These are phyloP conservation scores for Apiotrichum gamsii DNA, from an alignment of 1,284 basidiomycete genomes.

Conservation along the genomic window DNA sequence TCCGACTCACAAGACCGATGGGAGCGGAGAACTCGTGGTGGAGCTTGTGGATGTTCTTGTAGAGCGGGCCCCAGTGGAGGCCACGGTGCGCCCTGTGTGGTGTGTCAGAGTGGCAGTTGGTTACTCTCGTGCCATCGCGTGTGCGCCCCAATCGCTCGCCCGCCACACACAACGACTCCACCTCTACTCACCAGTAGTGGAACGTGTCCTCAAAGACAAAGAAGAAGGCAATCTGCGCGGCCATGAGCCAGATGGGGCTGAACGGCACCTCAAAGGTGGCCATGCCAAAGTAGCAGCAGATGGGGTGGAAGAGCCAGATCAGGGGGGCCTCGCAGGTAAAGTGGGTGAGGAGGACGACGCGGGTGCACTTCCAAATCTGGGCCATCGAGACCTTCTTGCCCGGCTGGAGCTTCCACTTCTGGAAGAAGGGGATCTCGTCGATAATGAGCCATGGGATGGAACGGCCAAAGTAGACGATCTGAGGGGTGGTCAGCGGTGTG, in stretches of 20 bases:
- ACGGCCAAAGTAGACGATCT: constrained; percentile 95
- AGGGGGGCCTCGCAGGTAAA: constrained; percentile 92
- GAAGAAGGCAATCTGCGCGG: constrained; percentile 77
- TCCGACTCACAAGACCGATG: constrained; percentile 61
- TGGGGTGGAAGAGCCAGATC: constrained; percentile 95
- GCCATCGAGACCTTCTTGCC: constrained; percentile 67
- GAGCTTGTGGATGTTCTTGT: constrained; percentile 96
- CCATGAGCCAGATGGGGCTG: constrained; percentile 62
- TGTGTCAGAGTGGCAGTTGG: too few species aligned
- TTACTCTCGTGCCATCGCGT: too few species aligned
- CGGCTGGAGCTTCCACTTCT: constrained; percentile 88
- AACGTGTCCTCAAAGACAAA: constrained; percentile 94
- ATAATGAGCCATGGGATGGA: constrained; percentile 93
- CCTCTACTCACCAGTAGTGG: constrained; percentile 51
- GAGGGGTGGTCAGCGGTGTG: neutral
- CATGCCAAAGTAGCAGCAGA: constrained; percentile 84
- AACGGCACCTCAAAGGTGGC: constrained; percentile 82
- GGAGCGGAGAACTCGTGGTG: constrained; percentile 98
- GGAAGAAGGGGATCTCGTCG: constrained; percentile 87
- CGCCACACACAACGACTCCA: too few species aligned
- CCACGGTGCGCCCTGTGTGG: constrained; percentile 73
- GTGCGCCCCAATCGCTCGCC: too few species aligned
- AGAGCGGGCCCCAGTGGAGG: constrained; percentile 80
- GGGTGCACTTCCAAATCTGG: constrained; percentile 95
- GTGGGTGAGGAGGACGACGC: constrained; percentile 87